Percentiles rank a stretch among this genome's conserved stretches.
These are phyloP conservation scores for Chlorella sorokiniana DNA, from an alignment of 139 green algal species.

Conservation along the genomic window DNA sequence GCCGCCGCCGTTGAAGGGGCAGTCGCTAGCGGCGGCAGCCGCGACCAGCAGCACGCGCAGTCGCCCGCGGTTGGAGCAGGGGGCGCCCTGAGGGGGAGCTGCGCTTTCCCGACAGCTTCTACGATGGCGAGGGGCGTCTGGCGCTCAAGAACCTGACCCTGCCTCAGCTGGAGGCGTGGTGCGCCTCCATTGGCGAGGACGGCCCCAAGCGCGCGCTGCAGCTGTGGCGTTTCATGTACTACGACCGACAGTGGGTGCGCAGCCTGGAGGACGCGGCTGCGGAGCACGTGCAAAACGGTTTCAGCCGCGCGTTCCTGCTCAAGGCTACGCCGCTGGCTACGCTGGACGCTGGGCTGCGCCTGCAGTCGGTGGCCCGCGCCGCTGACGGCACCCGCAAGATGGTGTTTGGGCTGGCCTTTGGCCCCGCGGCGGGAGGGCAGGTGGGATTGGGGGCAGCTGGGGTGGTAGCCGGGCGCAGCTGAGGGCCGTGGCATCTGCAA, in stretches of 20 bases:
- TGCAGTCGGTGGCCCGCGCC: constrained; percentile 57
- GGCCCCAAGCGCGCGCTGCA: constrained; percentile 64
- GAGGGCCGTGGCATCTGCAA: no score
- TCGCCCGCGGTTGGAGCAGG: neutral
- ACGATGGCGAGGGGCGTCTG: constrained; percentile 57
- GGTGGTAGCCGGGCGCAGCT: neutral
- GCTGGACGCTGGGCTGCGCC: constrained; percentile 65
- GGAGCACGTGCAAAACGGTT: constrained; percentile 49
- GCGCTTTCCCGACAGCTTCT: constrained; percentile 29
- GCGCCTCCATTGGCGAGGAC: constrained; percentile 54
- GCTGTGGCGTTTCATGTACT: constrained; percentile 88
- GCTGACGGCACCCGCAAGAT: constrained; percentile 82
- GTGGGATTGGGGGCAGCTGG: constrained; percentile 18
- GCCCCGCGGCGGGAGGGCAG: constrained; percentile 38
- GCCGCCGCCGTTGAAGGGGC: neutral
- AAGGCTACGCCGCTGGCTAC: constrained; percentile 45
- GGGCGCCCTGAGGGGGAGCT: neutral
- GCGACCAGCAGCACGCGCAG: constrained; percentile 22
- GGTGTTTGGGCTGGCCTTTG: constrained; percentile 65
- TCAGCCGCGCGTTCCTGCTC: constrained; percentile 60
- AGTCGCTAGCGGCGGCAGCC: neutral
- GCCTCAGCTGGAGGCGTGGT: constrained; percentile 75
- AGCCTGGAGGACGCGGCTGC: constrained; percentile 58
- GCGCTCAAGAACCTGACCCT: constrained; percentile 67
- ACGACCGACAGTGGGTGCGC: constrained; percentile 58